Evolutionary conservation across 768 basidiomycete species (phyloP).

Genomic region (Grammothele lineata): DNA sequence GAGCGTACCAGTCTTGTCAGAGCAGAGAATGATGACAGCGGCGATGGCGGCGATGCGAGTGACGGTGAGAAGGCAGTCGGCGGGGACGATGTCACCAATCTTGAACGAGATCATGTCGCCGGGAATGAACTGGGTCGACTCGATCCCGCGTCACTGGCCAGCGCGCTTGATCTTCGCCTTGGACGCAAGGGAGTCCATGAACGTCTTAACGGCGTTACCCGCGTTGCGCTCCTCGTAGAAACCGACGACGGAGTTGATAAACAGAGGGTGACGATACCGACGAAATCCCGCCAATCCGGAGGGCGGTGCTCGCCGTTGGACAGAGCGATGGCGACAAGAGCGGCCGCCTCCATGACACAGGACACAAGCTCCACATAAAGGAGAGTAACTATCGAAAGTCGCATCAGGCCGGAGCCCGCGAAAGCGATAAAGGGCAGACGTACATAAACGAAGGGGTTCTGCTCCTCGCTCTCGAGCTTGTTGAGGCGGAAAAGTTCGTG

Average conservation of each 20-base stretch:
- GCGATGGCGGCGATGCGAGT: constrained; percentile 97
- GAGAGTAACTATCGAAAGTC: constrained; percentile 76
- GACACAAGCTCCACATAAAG: constrained; percentile 99
- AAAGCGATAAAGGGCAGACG: neutral
- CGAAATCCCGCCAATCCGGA: constrained; percentile 97
- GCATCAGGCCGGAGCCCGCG: neutral
- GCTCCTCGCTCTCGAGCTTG: constrained; percentile 87
- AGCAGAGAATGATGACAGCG: constrained; percentile 97
- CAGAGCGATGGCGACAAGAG: constrained; percentile 89
- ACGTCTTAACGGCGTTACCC: constrained; percentile 97
- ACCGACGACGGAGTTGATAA: constrained; percentile 95
- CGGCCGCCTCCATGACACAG: constrained; percentile 99
- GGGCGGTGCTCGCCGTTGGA: constrained; percentile 86
- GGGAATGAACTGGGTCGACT: constrained; percentile 85
- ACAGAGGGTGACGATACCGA: constrained; percentile 90
- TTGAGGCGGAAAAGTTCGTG: constrained; percentile 94
- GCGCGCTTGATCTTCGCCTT: constrained; percentile 93
- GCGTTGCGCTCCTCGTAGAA: constrained; percentile 98
- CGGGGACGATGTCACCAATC: constrained; percentile 97
- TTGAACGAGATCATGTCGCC: constrained; percentile 98
- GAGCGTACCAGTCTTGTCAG: constrained; percentile 97
- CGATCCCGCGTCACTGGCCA: constrained; percentile 87
- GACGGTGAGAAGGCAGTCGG: constrained; percentile 95
- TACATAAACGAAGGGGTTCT: constrained; percentile 74
- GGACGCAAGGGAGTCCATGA: constrained; percentile 98